A percentile compares a stretch with the other conserved stretches of the same genome.
phyloP scores from a whole-genome alignment of 225 moss, liverwort and hornwort genomes.

The Thuidium tamariscinum region DNA sequence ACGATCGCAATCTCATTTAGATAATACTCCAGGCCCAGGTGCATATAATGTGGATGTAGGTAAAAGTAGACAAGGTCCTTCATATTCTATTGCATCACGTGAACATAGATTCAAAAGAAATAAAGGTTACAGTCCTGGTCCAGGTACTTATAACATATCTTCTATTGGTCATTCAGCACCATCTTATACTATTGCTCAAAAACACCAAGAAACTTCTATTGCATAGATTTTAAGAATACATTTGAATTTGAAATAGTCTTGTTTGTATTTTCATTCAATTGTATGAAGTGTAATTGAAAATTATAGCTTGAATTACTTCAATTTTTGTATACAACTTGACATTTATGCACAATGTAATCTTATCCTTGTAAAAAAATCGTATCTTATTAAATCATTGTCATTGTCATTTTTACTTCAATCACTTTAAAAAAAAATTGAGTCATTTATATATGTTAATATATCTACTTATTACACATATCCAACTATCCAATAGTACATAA shows the following conservation, averaged over 20 bases:
- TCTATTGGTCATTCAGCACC: neutral
- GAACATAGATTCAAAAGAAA: neutral
- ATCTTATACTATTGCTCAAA: slow-evolving; percentile 16
- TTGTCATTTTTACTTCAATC: neutral
- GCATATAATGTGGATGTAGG: slow-evolving; percentile 9
- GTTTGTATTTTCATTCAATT: neutral
- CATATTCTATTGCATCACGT: slow-evolving; percentile 17
- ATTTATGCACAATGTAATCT: neutral
- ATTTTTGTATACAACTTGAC: neutral
- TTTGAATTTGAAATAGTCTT: neutral
- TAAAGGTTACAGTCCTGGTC: slow-evolving; percentile 15
- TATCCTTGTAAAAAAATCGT: no score
- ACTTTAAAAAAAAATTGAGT: neutral
- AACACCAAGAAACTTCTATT: neutral
- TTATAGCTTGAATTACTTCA: neutral
- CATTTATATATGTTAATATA: no score
- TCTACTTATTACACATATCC: neutral
- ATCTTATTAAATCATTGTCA: neutral
- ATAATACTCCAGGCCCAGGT: slow-evolving; percentile 20
- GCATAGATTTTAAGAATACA: neutral
- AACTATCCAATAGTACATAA: neutral
- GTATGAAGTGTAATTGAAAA: neutral
- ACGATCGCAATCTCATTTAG: neutral
- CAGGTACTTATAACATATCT: slow-evolving; percentile 17
- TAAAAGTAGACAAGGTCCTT: neutral